Percentiles rank a stretch among this genome's conserved stretches.
Conservation (phyloP, 1,139 yeast genomes). For the Geotrichum macrosporum region DNA sequence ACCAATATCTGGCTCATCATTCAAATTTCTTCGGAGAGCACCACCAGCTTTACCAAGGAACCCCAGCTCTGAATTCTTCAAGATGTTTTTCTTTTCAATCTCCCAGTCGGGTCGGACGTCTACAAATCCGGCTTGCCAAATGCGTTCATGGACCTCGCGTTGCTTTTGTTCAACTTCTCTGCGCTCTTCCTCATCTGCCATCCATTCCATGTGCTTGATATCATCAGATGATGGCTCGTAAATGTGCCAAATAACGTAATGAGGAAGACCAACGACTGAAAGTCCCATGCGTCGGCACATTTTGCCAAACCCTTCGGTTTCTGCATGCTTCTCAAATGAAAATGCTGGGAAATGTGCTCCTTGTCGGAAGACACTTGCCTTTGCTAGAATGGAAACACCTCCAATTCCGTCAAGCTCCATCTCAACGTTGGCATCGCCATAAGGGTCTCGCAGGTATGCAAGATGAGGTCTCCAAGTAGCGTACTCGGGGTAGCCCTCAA, state of each 20-base stretch:
- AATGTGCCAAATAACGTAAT: conserved; percentile 88
- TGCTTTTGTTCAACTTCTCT: conserved; percentile 62
- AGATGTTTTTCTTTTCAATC: conserved; percentile 57
- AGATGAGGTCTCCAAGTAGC: conserved; percentile 92
- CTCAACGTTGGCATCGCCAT: conserved; percentile 80
- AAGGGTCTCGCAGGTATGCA: conserved; percentile 80
- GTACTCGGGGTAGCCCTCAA: conserved; percentile 87
- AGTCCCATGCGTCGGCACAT: conserved; percentile 77
- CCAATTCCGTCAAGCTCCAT: conserved; percentile 91
- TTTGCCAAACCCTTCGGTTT: conserved; percentile 90
- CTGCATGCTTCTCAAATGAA: conserved; percentile 86
- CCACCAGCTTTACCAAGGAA: conserved; percentile 13
- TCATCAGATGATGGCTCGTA: conserved; percentile 86
- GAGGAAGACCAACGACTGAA: conserved; percentile 79
- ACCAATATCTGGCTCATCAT: conserved; percentile 16
- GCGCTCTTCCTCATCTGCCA: conserved; percentile 86
- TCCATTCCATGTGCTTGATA: conserved; percentile 92
- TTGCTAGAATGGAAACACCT: conserved; percentile 78
- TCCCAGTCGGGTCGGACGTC: conserved; percentile 68
- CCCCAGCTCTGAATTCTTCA: conserved; percentile 65
- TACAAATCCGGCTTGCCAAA: conserved; percentile 73
- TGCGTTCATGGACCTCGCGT: conserved; percentile 64
- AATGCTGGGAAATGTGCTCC: conserved; percentile 91
- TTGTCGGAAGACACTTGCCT: conserved; percentile 70
- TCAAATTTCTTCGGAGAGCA: conserved; percentile 1